phyloP scores from a whole-genome alignment of 2,329 filamentous ascomycete genomes.

The Colletotrichum sp. region DNA sequence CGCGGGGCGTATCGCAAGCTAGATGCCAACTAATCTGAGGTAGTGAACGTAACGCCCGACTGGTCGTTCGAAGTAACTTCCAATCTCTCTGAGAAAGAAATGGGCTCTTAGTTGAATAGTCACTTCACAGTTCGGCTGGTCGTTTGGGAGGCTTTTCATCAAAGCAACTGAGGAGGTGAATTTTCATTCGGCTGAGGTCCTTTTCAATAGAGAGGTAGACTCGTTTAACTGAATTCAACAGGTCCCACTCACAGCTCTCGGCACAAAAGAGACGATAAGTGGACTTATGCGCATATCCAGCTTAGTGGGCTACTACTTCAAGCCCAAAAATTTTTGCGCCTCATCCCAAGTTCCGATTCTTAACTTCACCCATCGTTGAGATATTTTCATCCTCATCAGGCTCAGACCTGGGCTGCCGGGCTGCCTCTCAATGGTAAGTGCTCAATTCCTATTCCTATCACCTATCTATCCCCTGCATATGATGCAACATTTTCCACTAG shows the following conservation, averaged over 20 bases:
- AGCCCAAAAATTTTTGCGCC: conserved; percentile 23
- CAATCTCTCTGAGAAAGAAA: neutral
- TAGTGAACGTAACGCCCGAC: neutral
- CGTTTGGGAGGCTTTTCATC: neutral
- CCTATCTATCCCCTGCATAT: conserved; percentile 32
- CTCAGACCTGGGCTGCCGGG: no score
- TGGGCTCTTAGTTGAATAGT: neutral
- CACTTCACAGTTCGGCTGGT: neutral
- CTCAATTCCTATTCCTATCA: neutral
- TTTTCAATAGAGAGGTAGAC: neutral
- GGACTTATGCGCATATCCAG: neutral
- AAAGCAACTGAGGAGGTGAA: neutral
- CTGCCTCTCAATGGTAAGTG: conserved; percentile 25
- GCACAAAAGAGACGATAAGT: neutral
- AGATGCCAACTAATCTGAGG: neutral
- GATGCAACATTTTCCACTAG: conserved; percentile 62
- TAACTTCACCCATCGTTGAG: neutral
- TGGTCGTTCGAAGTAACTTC: neutral
- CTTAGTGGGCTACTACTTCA: conserved; percentile 9
- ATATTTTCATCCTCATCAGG: neutral
- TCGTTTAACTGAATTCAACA: neutral
- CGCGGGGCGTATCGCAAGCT: neutral
- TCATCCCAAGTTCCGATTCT: neutral
- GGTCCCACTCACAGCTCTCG: neutral
- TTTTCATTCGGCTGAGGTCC: neutral